Evolutionary conservation across 2,329 filamentous ascomycete species (phyloP).

Genomic region (Fusarium redolens): DNA sequence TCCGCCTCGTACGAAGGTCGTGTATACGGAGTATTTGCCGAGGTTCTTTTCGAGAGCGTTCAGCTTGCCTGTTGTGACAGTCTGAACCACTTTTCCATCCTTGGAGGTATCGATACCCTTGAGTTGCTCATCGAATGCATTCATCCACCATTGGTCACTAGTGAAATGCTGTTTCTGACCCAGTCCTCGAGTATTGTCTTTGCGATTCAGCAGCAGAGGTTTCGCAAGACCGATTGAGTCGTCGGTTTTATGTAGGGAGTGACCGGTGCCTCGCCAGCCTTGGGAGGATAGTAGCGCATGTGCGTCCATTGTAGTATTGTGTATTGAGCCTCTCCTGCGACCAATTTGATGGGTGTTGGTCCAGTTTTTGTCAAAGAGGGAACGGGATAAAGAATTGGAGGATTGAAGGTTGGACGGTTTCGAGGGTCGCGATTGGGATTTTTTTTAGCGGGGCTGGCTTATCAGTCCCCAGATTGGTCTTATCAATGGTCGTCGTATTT

Average conservation of each 20-base stretch:
- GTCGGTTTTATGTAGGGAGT: conserved; percentile 82
- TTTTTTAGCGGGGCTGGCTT: conserved; percentile 48
- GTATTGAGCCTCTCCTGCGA: neutral
- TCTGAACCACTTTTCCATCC: conserved; percentile 67
- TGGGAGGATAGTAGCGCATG: conserved; percentile 84
- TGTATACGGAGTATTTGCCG: conserved; percentile 76
- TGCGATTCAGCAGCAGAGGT: conserved; percentile 85
- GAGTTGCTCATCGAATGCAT: conserved; percentile 91
- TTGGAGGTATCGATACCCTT: conserved; percentile 78
- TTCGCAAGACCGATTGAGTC: conserved; percentile 81
- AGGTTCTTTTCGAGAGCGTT: conserved; percentile 67
- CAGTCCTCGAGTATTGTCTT: conserved; percentile 82
- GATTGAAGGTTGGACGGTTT: neutral
- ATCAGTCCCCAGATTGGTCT: conserved; percentile 28
- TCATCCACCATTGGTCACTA: conserved; percentile 95
- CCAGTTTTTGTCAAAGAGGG: neutral
- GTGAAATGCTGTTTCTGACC: conserved; percentile 77
- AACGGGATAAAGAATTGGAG: neutral
- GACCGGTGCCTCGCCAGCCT: conserved; percentile 90
- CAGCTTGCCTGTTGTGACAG: conserved; percentile 64
- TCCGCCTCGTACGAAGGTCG: conserved; percentile 86
- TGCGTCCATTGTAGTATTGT: conserved; percentile 74
- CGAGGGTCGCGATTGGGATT: conserved; percentile 14
- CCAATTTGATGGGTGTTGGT: neutral
- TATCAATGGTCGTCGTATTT: neutral